These are phyloP conservation scores for Corchorus olitorius DNA, from an alignment of 345 rosid genomes.

Conservation along the genomic window DNA sequence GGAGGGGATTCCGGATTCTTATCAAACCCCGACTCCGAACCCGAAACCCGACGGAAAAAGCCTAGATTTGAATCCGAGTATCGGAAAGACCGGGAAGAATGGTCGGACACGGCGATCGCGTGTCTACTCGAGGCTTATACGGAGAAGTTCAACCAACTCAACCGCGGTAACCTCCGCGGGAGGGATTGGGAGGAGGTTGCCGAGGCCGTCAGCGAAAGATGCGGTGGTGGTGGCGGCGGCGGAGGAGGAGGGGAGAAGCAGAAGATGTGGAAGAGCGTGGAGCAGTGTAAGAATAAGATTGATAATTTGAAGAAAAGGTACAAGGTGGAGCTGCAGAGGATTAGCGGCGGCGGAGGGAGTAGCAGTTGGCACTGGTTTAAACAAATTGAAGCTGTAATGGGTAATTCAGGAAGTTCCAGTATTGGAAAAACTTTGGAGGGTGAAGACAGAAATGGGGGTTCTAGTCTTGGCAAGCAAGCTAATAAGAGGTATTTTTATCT, in stretches of 20 bases:
- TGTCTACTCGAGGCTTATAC: constrained; percentile 48
- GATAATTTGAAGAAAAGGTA: constrained; percentile 56
- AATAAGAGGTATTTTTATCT: constrained; percentile 24
- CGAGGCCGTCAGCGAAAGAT: constrained; percentile 39
- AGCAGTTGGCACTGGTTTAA: constrained; percentile 57
- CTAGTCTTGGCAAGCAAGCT: constrained; percentile 18
- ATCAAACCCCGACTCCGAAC: constrained; percentile 19
- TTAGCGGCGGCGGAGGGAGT: constrained; percentile 16
- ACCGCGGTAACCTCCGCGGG: constrained; percentile 48
- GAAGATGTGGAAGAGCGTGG: constrained; percentile 45
- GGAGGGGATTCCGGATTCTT: background rate
- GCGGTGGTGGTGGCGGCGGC: constrained; percentile 32
- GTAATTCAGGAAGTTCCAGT: constrained; percentile 21
- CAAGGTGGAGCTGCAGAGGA: constrained; percentile 48
- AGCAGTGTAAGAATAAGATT: constrained; percentile 60
- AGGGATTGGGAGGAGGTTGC: constrained; percentile 62
- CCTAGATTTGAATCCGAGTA: constrained; percentile 28
- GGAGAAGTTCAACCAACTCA: constrained; percentile 47
- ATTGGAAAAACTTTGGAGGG: constrained; percentile 12
- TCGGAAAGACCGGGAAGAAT: constrained; percentile 56
- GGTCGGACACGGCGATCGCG: constrained; percentile 53
- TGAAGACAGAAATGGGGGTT: background rate
- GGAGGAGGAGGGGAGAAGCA: constrained; percentile 20
- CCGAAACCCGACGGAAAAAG: constrained; percentile 4
- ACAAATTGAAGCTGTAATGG: constrained; percentile 41